Evolutionary conservation across 1,139 yeast genomes (phyloP), one percentile per base, ranked within the genome.

Genomic region (Protomyces macrosporus): DNA sequence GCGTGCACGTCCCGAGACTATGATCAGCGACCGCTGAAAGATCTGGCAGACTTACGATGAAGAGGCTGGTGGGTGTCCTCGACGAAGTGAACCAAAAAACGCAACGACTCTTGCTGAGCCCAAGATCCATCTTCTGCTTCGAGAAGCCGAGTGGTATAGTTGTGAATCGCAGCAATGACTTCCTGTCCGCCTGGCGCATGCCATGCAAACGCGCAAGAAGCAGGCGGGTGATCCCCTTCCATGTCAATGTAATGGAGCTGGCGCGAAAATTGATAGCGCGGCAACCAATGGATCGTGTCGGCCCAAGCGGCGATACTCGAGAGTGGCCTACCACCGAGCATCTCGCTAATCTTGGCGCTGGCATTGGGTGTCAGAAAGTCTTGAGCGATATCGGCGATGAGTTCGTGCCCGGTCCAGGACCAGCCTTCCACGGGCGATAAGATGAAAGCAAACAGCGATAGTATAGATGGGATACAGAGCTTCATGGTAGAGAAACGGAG

Each of bases 301-400:
- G 63, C 63, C 63, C 63, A 60, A 5, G 63, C 39, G 16, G 63
- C 63, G 36, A 60, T 54, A 35, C 53, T 40, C 4, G 53, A 12
- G 70, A 10, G 71, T 62, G 6, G 72, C 68, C 23, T 71, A 66
- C 30, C 73, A 68, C 23, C 72, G 70, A 57, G 68, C 67, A 30
- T 72, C 69, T 1, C 75, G 71, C 40, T 12, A 34, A 54, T 16
- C 33, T 53, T 40, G 36, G 58, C 33, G 9, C 45, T 37, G 45
- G 62, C 62, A 32, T 37, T 16, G 30, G 50, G 35, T 3, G 63
- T 36, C 12, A 60, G 50, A 35, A 53, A 51, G 50, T 60, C 42
- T 9, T 23, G 33, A 4, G 63, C 63, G 39, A 60, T 10, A n/a
- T 30, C 16, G 6, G 63, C 63, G 23, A 54, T 53, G 40, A 60